These are phyloP conservation scores for Phaeodactylum tricornutum DNA, from an alignment of 108 stramenopile genomes.

Conservation along the genomic window DNA sequence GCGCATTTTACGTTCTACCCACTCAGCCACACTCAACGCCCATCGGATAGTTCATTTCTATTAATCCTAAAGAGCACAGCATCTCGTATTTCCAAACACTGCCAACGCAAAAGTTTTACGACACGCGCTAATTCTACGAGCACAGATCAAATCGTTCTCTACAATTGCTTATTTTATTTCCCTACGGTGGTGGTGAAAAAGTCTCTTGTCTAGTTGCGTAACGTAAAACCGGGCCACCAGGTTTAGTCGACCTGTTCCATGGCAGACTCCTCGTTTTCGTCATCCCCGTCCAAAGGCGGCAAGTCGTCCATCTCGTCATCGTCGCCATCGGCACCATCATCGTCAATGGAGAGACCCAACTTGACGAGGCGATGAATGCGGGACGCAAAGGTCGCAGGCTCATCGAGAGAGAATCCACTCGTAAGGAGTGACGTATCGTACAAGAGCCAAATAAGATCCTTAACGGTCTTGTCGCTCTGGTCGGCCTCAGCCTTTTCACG, in stretches of 20 bases:
- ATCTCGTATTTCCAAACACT: too few relatives aligned
- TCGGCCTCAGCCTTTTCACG: slow-evolving; percentile 99
- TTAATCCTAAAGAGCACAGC: too few relatives aligned
- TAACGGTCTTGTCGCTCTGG: slow-evolving; percentile 98
- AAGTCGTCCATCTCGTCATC: slow-evolving; percentile 91
- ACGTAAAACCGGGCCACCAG: too few relatives aligned
- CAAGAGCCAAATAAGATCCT: slow-evolving; percentile 99
- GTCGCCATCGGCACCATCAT: slow-evolving; percentile 89
- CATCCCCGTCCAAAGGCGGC: slow-evolving; percentile 89
- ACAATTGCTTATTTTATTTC: too few relatives aligned
- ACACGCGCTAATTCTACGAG: too few relatives aligned
- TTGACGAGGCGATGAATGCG: slow-evolving; percentile 99
- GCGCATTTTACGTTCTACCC: too few relatives aligned
- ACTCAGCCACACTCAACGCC: too few relatives aligned
- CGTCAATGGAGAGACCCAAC: slow-evolving; percentile 98
- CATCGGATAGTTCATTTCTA: too few relatives aligned
- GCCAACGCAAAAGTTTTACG: too few relatives aligned
- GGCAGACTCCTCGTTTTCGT: slow-evolving; percentile 89
- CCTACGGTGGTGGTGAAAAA: too few relatives aligned
- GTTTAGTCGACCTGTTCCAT: slow-evolving; percentile 99
- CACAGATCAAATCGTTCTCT: too few relatives aligned
- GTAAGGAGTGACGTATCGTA: slow-evolving; percentile 99
- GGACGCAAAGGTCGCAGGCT: slow-evolving; percentile 97
- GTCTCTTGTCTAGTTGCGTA: too few relatives aligned
- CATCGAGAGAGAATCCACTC: slow-evolving; percentile 97